Evolutionary conservation across 305 asterid species (phyloP).

Genomic region (Ilex paraguariensis): DNA sequence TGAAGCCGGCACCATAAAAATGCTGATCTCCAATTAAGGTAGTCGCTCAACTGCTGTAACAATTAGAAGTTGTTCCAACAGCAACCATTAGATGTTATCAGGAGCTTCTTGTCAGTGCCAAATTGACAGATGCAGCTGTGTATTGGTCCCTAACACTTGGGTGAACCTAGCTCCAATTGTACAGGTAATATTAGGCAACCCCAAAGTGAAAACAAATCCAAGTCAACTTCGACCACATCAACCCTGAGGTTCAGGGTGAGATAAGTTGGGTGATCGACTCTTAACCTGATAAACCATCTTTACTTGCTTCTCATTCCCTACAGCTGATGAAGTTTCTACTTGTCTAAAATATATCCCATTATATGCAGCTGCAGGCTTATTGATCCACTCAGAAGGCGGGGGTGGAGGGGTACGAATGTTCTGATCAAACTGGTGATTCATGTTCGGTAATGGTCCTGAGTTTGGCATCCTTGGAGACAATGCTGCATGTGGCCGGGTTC

Average conservation of each 20-base stretch:
- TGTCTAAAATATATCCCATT: constrained; percentile 23
- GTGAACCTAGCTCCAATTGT: too few species aligned
- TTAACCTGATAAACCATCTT: constrained; percentile 66
- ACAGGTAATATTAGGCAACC: too few species aligned
- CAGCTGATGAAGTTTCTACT: constrained; percentile 23
- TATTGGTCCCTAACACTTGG: too few species aligned
- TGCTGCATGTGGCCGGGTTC: constrained; percentile 21
- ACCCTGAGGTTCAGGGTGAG: constrained; percentile 33
- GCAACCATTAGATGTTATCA: too few species aligned
- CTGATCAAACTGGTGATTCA: constrained; percentile 19
- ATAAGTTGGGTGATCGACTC: constrained; percentile 27
- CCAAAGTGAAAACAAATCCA: too few species aligned
- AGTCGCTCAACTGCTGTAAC: too few species aligned
- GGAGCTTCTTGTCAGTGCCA: too few species aligned
- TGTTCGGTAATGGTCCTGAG: constrained; percentile 18
- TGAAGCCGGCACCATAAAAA: too few species aligned
- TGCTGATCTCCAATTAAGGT: too few species aligned
- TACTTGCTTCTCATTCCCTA: constrained; percentile 35
- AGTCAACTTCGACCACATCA: constrained; percentile 12
- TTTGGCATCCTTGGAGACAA: constrained; percentile 33
- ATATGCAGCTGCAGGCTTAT: constrained; percentile 31
- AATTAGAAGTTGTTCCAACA: too few species aligned
- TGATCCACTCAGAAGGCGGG: constrained; percentile 73
- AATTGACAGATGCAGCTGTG: too few species aligned
- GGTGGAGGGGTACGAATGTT: constrained; percentile 45